Evolutionary conservation across 768 basidiomycete genomes (phyloP).

Genomic region (Boletus patriciae): DNA sequence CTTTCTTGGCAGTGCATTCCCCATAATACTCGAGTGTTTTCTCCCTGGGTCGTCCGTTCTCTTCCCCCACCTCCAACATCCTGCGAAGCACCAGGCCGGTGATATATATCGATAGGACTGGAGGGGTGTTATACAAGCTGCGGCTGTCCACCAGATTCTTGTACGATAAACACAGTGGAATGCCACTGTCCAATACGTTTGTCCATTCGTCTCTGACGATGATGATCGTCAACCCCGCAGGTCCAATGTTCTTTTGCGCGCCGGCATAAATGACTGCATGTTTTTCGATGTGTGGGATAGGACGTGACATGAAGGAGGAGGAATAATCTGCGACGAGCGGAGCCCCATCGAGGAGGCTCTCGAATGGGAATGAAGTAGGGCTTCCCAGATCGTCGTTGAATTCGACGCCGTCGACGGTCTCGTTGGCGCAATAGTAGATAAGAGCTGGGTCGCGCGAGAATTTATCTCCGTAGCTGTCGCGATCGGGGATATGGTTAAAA

Average conservation of each 20-base stretch:
- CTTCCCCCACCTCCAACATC: conserved; percentile 42
- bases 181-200: conserved; percentile 61
- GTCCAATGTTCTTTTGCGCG: conserved; percentile 97
- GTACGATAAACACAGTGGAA: conserved; percentile 81
- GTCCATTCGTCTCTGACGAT: conserved; percentile 95
- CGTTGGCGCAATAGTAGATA: conserved; percentile 99
- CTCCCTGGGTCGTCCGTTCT: conserved; percentile 29
- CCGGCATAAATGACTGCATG: conserved; percentile 96
- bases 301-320: conserved; percentile 94
- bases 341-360: conserved; percentile 55
- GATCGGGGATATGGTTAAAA: conserved; percentile 79
- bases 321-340: conserved; percentile 96
- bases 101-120: conserved; percentile 89
- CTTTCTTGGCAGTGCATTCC: conserved; percentile 67
- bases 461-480: conserved; percentile 54
- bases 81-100: conserved; percentile 79
- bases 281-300: conserved; percentile 82
- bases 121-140: conserved; percentile 91
- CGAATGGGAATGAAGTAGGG: conserved; percentile 78
- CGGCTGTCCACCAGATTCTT: conserved; percentile 73
- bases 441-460: conserved; percentile 84
- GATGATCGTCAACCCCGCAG: conserved; percentile 87
- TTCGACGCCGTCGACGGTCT: conserved; percentile 95
- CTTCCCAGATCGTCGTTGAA: conserved; percentile 60
- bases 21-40: conserved; percentile 70